These are phyloP conservation scores for Hordeum pubiflorum DNA, from an alignment of 202 grass and related monocot species.

Conservation along the genomic window DNA sequence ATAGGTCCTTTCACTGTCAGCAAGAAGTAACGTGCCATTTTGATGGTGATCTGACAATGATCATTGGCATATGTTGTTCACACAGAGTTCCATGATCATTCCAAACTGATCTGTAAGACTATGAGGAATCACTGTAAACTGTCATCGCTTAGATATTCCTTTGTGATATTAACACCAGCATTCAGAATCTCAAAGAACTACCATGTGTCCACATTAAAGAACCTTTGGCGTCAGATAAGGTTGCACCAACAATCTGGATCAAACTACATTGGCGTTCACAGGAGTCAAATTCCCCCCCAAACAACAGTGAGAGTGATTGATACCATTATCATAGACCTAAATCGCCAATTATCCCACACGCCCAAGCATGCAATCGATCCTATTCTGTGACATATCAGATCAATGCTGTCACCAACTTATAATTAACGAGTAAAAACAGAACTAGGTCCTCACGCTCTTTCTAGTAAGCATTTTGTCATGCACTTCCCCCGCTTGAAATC, in stretches of 20 bases:
- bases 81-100: background rate
- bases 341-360: background rate
- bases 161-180: background rate
- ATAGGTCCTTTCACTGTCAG: conserved; percentile 6
- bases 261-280: background rate
- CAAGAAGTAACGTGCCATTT: background rate
- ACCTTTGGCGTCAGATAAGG: background rate
- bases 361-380: background rate
- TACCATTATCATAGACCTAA: background rate
- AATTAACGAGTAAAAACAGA: background rate
- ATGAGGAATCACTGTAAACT: background rate
- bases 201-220: background rate
- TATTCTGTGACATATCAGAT: background rate
- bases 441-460: background rate
- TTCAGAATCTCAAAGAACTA: background rate
- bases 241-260: background rate
- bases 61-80: background rate
- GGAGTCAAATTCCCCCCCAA: background rate
- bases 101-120: background rate
- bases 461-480: background rate
- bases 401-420: background rate
- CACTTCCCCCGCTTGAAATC: background rate
- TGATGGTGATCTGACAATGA: conserved; percentile 3
- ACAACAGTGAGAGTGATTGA: background rate
- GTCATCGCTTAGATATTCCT: background rate